These are phyloP conservation scores for Lepidium campestre DNA, from an alignment of 441 rosid species.

Conservation along the genomic window DNA sequence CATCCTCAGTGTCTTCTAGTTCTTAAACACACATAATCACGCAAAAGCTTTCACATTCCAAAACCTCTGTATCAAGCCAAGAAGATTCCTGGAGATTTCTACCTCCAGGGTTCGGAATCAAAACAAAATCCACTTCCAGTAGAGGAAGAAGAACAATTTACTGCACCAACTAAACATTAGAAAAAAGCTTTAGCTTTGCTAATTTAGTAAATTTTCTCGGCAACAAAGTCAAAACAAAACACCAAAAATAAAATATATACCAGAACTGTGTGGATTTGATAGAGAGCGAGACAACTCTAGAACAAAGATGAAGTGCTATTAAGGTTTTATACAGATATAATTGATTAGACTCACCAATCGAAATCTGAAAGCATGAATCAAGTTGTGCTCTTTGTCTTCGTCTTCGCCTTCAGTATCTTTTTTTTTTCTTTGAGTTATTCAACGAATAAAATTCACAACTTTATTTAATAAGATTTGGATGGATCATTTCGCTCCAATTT, in stretches of 20 bases:
- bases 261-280: not conserved
- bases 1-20: not conserved
- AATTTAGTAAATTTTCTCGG: not conserved
- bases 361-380: slow-evolving; percentile 2
- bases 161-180: not conserved
- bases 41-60: not conserved
- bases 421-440: not conserved
- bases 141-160: not conserved
- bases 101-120: not conserved
- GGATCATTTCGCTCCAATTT: too few relatives aligned
- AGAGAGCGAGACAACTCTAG: not conserved
- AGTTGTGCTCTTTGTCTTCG: not conserved
- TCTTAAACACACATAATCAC: not conserved
- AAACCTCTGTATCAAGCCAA: not conserved
- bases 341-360: slow-evolving; percentile 11
- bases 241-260: not conserved
- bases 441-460: not conserved
- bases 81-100: not conserved
- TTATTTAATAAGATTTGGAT: too few relatives aligned
- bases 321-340: not conserved
- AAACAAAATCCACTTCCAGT: not conserved
- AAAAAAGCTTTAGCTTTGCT: not conserved
- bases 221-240: slow-evolving; percentile 13
- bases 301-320: not conserved
- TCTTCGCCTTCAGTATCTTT: not conserved